Evolutionary conservation across 1,139 yeast species (phyloP).

Genomic region (Debaryomyces udenii): DNA sequence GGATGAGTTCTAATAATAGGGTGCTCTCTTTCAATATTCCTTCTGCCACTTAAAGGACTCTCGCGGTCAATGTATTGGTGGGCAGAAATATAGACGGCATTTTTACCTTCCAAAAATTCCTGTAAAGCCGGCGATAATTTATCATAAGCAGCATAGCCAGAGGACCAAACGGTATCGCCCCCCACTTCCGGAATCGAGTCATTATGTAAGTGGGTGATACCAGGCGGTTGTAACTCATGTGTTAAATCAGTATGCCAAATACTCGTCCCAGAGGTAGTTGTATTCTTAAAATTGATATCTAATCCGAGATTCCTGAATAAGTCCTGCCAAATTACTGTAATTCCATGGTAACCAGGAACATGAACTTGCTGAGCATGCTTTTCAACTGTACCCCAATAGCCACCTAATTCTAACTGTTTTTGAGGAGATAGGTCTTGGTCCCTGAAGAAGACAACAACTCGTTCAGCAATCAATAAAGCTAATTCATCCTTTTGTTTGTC

Average conservation of each 20-base stretch:
- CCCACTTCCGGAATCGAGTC: conserved; percentile 40
- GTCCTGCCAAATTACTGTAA: conserved; percentile 59
- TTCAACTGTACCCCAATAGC: conserved; percentile 50
- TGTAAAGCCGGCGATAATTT: conserved; percentile 41
- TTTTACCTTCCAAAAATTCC: conserved; percentile 40
- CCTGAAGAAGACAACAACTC: conserved; percentile 47
- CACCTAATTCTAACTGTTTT: conserved; percentile 49
- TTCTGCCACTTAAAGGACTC: conserved; percentile 38
- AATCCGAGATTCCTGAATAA: conserved; percentile 27
- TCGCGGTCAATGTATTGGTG: conserved; percentile 37
- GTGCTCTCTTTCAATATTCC: conserved; percentile 41
- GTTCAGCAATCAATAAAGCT: conserved; percentile 46
- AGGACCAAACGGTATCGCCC: conserved; percentile 42
- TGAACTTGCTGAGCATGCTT: conserved; percentile 45
- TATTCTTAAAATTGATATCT: conserved; percentile 33
- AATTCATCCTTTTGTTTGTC: conserved; percentile 57
- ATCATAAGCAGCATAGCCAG: conserved; percentile 44
- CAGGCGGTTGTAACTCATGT: conserved; percentile 43
- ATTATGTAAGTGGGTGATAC: conserved; percentile 41
- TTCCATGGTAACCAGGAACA: conserved; percentile 39
- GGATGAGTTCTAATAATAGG: conserved; percentile 46
- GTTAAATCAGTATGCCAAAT: conserved; percentile 42
- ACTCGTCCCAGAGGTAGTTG: conserved; percentile 35
- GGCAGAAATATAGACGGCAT: conserved; percentile 40
- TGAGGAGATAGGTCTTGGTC: conserved; percentile 48